Evolutionary conservation across 352 stramenopile genomes (phyloP).

Genomic region (Globisporangium paddicum): DNA sequence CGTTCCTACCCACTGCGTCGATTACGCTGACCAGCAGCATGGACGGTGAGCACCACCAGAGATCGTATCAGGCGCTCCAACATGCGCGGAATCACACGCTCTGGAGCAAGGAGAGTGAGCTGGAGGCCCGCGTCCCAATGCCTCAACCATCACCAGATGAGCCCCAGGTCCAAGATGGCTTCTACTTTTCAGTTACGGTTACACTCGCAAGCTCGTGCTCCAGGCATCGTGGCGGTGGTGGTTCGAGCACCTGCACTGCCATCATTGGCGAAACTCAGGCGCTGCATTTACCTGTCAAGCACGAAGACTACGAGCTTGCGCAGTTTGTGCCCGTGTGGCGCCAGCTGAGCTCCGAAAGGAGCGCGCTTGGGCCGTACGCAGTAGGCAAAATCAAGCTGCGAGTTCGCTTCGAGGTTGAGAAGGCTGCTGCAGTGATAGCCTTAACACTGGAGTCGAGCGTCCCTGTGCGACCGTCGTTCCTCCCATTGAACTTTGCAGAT

Average conservation of each 20-base stretch:
- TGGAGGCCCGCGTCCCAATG: conserved; percentile 13
- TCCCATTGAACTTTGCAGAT: conserved; percentile 25
- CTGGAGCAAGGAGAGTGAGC: conserved; percentile 21
- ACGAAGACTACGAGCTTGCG: conserved; percentile 20
- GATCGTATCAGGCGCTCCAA: conserved; percentile 17
- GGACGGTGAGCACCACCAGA: neutral
- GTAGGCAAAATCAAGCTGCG: conserved; percentile 33
- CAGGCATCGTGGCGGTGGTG: neutral
- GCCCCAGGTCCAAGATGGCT: neutral
- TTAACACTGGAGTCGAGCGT: neutral
- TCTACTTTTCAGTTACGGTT: conserved; percentile 7
- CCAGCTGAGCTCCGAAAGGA: conserved; percentile 1
- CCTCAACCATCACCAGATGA: neutral
- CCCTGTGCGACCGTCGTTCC: conserved; percentile 3
- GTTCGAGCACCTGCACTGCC: neutral
- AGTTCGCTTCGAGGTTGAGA: conserved; percentile 23
- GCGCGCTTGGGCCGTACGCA: conserved; percentile 6
- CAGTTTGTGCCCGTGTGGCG: conserved; percentile 28
- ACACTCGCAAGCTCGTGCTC: neutral
- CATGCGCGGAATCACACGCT: conserved; percentile 31
- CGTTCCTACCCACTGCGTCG: conserved; percentile 8
- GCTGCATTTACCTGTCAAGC: conserved; percentile 17
- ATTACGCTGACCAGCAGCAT: neutral
- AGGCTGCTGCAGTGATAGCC: neutral
- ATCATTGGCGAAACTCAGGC: conserved; percentile 24